phyloP scores from a whole-genome alignment of 345 rosid species.

The Tarenaya hassleriana region DNA sequence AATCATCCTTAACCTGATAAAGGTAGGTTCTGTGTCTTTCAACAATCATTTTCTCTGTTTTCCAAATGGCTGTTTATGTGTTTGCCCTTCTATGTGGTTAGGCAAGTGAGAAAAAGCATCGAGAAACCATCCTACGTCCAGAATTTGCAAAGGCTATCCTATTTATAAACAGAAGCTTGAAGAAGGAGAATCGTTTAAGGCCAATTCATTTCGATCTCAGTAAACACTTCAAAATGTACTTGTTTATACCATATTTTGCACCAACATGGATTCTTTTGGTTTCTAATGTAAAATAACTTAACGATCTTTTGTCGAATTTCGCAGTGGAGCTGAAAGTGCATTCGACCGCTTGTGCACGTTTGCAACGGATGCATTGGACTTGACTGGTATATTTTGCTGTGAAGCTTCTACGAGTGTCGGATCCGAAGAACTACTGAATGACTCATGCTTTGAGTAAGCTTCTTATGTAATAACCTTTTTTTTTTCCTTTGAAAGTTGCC shows the following conservation, averaged over 20 bases:
- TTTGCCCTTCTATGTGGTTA: conserved; percentile 27
- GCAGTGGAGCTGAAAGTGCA: conserved; percentile 50
- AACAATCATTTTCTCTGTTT: neutral
- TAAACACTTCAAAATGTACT: conserved; percentile 58
- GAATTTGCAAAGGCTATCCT: conserved; percentile 71
- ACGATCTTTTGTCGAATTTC: neutral
- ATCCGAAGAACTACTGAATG: conserved; percentile 31
- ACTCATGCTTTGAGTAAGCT: conserved; percentile 53
- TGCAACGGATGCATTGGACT: conserved; percentile 34
- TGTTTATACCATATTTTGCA: conserved; percentile 6
- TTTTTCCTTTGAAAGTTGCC: too few relatives aligned
- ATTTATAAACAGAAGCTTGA: conserved; percentile 43
- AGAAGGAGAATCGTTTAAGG: conserved; percentile 48
- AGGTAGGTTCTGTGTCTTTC: conserved; percentile 37
- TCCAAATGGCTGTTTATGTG: conserved; percentile 14
- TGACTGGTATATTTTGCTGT: conserved; percentile 65
- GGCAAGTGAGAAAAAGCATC: conserved; percentile 65
- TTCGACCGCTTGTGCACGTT: conserved; percentile 42
- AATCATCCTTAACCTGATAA: conserved; percentile 70
- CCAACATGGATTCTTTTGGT: too few relatives aligned
- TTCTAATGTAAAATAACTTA: too few relatives aligned
- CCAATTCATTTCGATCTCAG: conserved; percentile 78
- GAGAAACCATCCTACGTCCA: conserved; percentile 64
- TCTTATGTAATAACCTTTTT: too few relatives aligned
- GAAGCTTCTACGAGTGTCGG: conserved; percentile 39